Evolutionary conservation across 1,284 basidiomycete genomes (phyloP).

Genomic region (Melampsora americana): DNA sequence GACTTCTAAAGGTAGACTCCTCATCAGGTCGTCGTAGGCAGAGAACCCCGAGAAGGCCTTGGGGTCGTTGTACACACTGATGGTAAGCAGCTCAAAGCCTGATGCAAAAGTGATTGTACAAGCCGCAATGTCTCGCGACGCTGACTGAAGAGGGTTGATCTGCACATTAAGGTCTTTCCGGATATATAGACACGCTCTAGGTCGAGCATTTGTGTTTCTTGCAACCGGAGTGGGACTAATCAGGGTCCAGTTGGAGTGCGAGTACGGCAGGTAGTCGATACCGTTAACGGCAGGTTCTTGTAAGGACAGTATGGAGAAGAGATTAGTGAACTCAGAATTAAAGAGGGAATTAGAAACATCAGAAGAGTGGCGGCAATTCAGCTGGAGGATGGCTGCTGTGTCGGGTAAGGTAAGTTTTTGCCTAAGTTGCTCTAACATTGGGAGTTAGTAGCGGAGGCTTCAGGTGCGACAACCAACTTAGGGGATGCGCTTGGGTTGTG

Average conservation of each 20-base stretch:
- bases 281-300: conserved; percentile 11
- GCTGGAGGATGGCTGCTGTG: too few relatives aligned
- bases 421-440: too few relatives aligned
- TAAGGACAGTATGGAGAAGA: not conserved
- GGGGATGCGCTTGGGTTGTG: too few relatives aligned
- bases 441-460: too few relatives aligned
- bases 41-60: not conserved
- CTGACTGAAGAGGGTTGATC: not conserved
- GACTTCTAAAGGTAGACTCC: not conserved
- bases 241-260: conserved; percentile 2
- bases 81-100: not conserved
- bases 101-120: not conserved
- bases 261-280: not conserved
- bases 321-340: too few relatives aligned
- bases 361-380: too few relatives aligned
- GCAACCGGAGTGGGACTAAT: not conserved
- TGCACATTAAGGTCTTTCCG: not conserved
- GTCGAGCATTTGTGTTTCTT: not conserved
- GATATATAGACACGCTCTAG: too few relatives aligned
- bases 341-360: too few relatives aligned
- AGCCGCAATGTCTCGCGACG: not conserved
- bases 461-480: too few relatives aligned
- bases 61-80: conserved; percentile 4
- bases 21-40: not conserved
- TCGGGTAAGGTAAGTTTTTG: too few relatives aligned